These are phyloP conservation scores for Oxyria digyna DNA, from an alignment of 148 eudicot species.

Conservation along the genomic window DNA sequence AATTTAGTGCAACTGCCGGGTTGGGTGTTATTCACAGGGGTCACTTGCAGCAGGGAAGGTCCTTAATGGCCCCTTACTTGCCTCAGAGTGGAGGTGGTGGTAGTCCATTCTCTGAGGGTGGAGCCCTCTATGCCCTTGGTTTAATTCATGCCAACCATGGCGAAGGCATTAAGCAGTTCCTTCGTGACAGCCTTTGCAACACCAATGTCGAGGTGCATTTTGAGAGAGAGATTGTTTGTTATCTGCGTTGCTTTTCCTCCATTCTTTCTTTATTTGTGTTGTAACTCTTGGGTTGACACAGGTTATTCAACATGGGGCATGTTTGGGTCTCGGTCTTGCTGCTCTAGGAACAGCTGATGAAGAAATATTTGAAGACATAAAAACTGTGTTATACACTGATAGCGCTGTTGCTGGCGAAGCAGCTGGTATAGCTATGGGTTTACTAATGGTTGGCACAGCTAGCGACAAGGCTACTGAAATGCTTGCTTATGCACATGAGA, in stretches of 20 bases:
- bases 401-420: conserved; percentile 99
- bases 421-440: conserved; percentile 94
- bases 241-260: not conserved
- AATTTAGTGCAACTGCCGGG: conserved; percentile 98
- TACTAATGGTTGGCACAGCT: conserved; percentile 95
- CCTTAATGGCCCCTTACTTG: conserved; percentile 96
- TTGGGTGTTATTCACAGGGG: conserved; percentile 93
- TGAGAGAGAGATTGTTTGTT: not conserved
- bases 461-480: conserved; percentile 96
- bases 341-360: conserved; percentile 97
- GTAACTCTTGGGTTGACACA: conserved; percentile 23
- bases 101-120: conserved; percentile 97
- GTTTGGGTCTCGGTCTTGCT: conserved; percentile 90
- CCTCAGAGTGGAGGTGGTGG: conserved; percentile 96
- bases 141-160: conserved; percentile 98
- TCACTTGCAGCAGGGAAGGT: conserved; percentile 90
- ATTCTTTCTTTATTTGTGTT: not conserved
- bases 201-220: conserved; percentile 83
- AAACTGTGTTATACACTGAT: conserved; percentile 80
- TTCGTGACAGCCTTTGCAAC: conserved; percentile 77
- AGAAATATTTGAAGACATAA: conserved; percentile 78
- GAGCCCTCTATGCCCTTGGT: conserved; percentile 93
- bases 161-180: conserved; percentile 89
- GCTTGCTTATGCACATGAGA: conserved; percentile 97
- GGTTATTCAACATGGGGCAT: conserved; percentile 99